Evolutionary conservation across 164 flowering plant genomes (phyloP).

Genomic region (Dillenia turbinata): DNA sequence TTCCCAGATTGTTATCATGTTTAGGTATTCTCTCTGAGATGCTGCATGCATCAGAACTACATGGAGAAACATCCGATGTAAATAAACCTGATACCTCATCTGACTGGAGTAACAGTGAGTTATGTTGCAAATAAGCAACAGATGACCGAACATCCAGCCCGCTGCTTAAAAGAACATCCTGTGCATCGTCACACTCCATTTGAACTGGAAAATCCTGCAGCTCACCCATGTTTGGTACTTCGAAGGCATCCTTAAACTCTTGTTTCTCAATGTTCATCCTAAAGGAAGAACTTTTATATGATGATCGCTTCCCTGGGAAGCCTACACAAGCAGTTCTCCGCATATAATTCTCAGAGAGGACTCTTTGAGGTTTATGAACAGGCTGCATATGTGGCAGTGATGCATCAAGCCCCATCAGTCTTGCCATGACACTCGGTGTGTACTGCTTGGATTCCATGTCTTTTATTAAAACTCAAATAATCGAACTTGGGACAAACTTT

Average conservation of each 20-base stretch:
- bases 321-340: slow-evolving; percentile 20
- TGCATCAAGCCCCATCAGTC: slow-evolving; percentile 88
- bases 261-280: slow-evolving; percentile 40
- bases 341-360: slow-evolving; percentile 20
- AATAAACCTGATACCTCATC: slow-evolving; percentile 27
- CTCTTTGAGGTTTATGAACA: slow-evolving; percentile 33
- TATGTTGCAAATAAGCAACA: slow-evolving; percentile 45
- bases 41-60: slow-evolving; percentile 1
- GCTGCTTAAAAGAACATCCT: slow-evolving; percentile 56
- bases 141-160: slow-evolving; percentile 17
- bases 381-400: slow-evolving; percentile 47
- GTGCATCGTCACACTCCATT: slow-evolving; percentile 60
- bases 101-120: slow-evolving; percentile 22
- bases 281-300: slow-evolving; percentile 24
- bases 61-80: slow-evolving; percentile 21
- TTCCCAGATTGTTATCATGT: slow-evolving; percentile 12
- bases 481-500: too few species aligned
- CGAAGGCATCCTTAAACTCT: slow-evolving; percentile 85
- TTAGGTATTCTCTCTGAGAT: slow-evolving; percentile 27
- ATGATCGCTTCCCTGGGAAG: slow-evolving; percentile 15
- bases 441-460: slow-evolving; percentile 56
- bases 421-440: slow-evolving; percentile 70
- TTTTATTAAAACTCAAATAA: slow-evolving; percentile 24
- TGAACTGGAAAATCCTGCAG: background rate
- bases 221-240: slow-evolving; percentile 40